Conservation (phyloP, 805 yeast genomes). For the Saccharomycopsis selenospora region DNA sequence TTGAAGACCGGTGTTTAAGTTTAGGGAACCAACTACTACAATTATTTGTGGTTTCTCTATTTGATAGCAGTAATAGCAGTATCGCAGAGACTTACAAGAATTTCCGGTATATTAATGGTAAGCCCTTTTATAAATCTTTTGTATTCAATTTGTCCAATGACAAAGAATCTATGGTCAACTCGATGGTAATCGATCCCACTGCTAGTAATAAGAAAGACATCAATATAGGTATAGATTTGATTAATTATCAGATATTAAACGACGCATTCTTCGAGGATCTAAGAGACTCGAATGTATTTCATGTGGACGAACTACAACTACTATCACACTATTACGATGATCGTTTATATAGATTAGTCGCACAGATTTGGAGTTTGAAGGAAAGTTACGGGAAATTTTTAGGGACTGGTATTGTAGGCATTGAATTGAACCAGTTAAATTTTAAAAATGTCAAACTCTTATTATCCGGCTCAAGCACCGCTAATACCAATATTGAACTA, state of each 20-base stretch:
- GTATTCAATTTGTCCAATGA: constrained; percentile 19
- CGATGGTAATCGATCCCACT: constrained; percentile 14
- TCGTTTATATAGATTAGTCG: constrained; percentile 1
- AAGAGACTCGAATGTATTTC: constrained; percentile 5
- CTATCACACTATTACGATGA: neutral
- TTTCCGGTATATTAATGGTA: constrained; percentile 8
- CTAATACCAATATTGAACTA: constrained; percentile 3
- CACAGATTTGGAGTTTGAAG: constrained; percentile 20
- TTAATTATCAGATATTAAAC: constrained; percentile 8
- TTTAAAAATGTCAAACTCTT: constrained; percentile 4
- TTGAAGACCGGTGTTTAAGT: constrained; percentile 10
- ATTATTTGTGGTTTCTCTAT: constrained; percentile 5
- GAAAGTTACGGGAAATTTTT: constrained; percentile 18
- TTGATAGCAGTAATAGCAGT: neutral
- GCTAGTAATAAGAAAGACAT: no score
- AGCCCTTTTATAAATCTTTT: constrained; percentile 10
- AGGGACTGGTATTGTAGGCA: constrained; percentile 15
- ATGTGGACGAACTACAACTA: constrained; percentile 4
- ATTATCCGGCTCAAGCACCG: no score
- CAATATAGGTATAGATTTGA: constrained; percentile 17
- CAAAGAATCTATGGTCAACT: constrained; percentile 12
- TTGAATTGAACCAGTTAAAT: constrained; percentile 9
- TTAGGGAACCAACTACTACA: constrained; percentile 17
- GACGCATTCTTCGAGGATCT: constrained; percentile 5
- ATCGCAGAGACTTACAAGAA: neutral